phyloP scores from a whole-genome alignment of 2,329 filamentous ascomycete species.

The Didymella exigua region DNA sequence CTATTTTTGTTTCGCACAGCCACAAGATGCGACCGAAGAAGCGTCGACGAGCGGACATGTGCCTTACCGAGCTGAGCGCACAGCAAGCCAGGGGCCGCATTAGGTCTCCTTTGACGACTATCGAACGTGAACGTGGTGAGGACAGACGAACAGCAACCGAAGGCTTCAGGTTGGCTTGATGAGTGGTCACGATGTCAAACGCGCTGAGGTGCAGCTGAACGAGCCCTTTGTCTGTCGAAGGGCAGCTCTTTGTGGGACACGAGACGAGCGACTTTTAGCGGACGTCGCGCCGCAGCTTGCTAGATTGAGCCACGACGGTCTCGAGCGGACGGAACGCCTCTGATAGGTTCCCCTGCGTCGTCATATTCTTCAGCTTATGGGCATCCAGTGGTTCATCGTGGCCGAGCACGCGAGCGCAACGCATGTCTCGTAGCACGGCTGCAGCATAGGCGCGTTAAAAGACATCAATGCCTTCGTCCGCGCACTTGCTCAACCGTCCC shows the following conservation, averaged over 20 bases:
- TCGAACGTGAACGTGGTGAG: not conserved
- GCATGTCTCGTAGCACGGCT: conserved; percentile 7
- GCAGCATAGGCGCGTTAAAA: conserved; percentile 12
- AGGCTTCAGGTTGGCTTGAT: not conserved
- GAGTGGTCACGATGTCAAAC: not conserved
- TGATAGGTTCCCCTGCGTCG: conserved; percentile 27
- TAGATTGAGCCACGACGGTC: conserved; percentile 18
- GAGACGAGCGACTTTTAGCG: conserved; percentile 12
- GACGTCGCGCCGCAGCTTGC: conserved; percentile 6
- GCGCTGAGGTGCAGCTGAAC: conserved; percentile 2
- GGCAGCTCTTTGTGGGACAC: conserved; percentile 9
- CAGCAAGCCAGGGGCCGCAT: conserved; percentile 10
- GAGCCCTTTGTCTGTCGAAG: conserved; percentile 3
- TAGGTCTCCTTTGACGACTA: not conserved
- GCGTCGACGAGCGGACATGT: conserved; percentile 12
- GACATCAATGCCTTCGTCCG: conserved; percentile 1
- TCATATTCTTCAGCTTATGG: conserved; percentile 31
- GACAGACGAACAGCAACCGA: not conserved
- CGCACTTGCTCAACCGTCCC: not conserved
- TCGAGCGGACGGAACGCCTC: conserved; percentile 13
- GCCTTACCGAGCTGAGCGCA: not conserved
- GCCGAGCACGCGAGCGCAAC: conserved; percentile 23
- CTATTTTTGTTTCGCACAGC: conserved; percentile 18
- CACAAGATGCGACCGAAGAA: conserved; percentile 15
- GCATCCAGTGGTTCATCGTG: conserved; percentile 19